phyloP scores from a whole-genome alignment of 2,329 filamentous ascomycete species.

The Geoglossum cookeanum region DNA sequence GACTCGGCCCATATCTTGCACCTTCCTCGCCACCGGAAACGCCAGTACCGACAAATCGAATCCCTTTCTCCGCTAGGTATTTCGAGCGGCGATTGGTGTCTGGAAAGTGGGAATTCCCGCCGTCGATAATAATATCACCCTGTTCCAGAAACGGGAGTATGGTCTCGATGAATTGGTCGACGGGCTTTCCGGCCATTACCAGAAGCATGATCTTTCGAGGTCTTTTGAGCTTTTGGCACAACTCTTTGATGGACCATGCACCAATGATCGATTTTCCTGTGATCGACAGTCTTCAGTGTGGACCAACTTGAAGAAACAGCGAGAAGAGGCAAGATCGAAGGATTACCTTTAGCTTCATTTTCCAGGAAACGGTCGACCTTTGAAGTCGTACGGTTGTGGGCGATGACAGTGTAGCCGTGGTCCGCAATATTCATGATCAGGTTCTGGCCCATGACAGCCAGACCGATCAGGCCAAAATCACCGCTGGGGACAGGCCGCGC shows the following conservation, averaged over 20 bases:
- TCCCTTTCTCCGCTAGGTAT: slow-evolving; percentile 71
- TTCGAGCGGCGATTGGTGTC: slow-evolving; percentile 94
- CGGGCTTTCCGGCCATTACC: slow-evolving; percentile 93
- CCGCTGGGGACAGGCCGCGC: slow-evolving; percentile 18
- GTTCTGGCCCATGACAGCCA: slow-evolving; percentile 77
- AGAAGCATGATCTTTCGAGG: slow-evolving; percentile 96
- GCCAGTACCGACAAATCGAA: slow-evolving; percentile 91
- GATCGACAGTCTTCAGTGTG: slow-evolving; percentile 20
- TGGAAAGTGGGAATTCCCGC: slow-evolving; percentile 97
- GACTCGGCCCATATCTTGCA: slow-evolving; percentile 87
- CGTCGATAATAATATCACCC: slow-evolving; percentile 98
- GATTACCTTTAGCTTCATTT: slow-evolving; percentile 66
- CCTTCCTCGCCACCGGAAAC: slow-evolving; percentile 99
- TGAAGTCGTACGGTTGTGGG: slow-evolving; percentile 95
- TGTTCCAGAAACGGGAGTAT: slow-evolving; percentile 65
- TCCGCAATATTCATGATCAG: slow-evolving; percentile 80
- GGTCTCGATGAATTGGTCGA: slow-evolving; percentile 97
- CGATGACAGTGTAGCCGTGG: slow-evolving; percentile 88
- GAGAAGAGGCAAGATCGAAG: background rate
- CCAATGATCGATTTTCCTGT: slow-evolving; percentile 81
- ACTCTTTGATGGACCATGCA: slow-evolving; percentile 85
- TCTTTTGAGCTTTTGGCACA: slow-evolving; percentile 89
- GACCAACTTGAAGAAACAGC: background rate
- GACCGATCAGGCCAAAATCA: slow-evolving; percentile 76
- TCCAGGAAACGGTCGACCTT: slow-evolving; percentile 92